Base-by-base conservation (phyloP, 257 asterid genomes). In the Ilex aquifolium region DNA sequence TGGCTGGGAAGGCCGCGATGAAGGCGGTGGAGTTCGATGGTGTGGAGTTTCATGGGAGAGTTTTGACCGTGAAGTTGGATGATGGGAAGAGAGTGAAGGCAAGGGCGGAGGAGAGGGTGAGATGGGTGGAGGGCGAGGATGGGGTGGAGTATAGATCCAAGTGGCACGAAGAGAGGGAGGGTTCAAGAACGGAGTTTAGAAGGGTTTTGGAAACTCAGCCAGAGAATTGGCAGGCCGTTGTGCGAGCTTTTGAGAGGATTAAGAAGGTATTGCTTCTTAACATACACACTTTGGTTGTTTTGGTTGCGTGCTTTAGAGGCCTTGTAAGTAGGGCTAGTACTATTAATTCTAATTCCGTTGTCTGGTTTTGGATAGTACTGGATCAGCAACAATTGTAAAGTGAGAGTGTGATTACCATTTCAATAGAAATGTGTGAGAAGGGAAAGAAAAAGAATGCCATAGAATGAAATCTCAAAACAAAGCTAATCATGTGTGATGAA, bases 1-100 rank as follows among this genome's bases (percentile, higher is more conserved):
- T 74, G 44, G 97, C 97, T 0, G 96, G 85, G 65, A 85, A 83
- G 81, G 85, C 94, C 32, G 99, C 99, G 7, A 78, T 82, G 82
- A 89, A 87, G 83, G 97, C 99, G 36, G 94, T 87, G 57, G 99
- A 92, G 75, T 89, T 89, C 72, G 99, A 92, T 73, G 99, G 99
- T 49, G 78, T 92, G 60, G 98, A 92, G 79, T 92, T 92, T 76
- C 97, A 85, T 69, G 99, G 99, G 69, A 84, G 95, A 69, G 80
- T 78, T 27, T 79, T 93, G 66, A 93, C 95, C 63, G 97, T 93
- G 69, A 85, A 85, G 74, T 69, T 93, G 83, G 99, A 93, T 70
- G 82, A 93, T 72, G 99, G 99, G 27, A 86, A 80, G 67, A 81
- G 99, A 76, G 42, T 76, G 57, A 79, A 62, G 74, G 83, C 72